A percentile compares a stretch with the other conserved stretches of the same genome.
phyloP scores from a whole-genome alignment of 257 asterid genomes.

The Fraxinus cuspidata region DNA sequence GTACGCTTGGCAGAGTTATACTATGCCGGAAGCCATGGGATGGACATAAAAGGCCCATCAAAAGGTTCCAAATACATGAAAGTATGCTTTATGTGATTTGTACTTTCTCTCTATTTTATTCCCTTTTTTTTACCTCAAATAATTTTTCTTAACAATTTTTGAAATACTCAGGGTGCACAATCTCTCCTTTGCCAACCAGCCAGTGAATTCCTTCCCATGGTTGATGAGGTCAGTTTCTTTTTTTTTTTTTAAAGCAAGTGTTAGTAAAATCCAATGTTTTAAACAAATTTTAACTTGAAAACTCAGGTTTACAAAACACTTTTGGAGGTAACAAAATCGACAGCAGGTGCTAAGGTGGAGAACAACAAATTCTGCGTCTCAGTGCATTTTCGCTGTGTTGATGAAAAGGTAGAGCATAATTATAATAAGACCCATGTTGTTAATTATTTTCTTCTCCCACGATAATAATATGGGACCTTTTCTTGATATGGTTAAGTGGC shows the following conservation, averaged over 20 bases:
- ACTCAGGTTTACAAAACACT: conserved; percentile 71
- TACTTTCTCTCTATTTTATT: not conserved
- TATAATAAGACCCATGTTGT: not conserved
- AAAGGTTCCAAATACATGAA: conserved; percentile 70
- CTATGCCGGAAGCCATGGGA: conserved; percentile 99
- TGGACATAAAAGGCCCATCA: conserved; percentile 98
- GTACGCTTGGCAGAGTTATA: conserved; percentile 90
- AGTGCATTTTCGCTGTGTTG: conserved; percentile 89
- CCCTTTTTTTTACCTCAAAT: not conserved
- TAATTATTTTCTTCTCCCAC: not conserved
- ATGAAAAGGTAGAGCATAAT: conserved; percentile 63
- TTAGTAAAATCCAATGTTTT: not conserved
- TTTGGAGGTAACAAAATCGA: conserved; percentile 61
- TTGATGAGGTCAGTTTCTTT: conserved; percentile 54
- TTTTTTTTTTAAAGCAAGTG: not conserved
- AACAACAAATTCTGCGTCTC: conserved; percentile 88
- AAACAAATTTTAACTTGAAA: not conserved
- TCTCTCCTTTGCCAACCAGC: conserved; percentile 81
- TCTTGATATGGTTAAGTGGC: not conserved
- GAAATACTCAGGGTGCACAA: conserved; percentile 37
- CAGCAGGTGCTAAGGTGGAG: conserved; percentile 81
- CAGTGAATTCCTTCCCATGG: conserved; percentile 80
- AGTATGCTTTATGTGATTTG: conserved; percentile 40
- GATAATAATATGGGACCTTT: conserved; percentile 5
- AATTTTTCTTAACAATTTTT: not conserved